Evolutionary conservation across 2,329 filamentous ascomycete genomes (phyloP), one percentile per base, ranked within the genome.

Genomic region (Claviceps monticola): DNA sequence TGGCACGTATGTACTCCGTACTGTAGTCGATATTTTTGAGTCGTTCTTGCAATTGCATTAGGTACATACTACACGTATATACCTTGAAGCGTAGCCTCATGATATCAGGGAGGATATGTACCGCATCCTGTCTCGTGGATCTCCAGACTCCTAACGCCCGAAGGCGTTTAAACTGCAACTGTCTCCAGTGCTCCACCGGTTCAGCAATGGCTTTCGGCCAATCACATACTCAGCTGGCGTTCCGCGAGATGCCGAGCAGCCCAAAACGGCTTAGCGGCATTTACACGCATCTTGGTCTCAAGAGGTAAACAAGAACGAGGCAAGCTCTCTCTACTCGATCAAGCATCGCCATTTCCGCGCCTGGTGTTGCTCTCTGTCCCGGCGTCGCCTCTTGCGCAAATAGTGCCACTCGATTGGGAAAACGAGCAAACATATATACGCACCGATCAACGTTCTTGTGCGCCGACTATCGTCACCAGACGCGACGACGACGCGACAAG

Each of bases 281-380:
- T 8, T 4, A 50, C 38, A 42, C 48, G 37, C 37, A 45, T 48
- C 49, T 23, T 48, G 51, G 23, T 36, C 36, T 51, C 44, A 17
- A 34, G 26, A 55, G 51, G 53, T 57, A 57, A 57, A 57, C 56
- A 57, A 57, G 52, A 34, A 53, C 43, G 48, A 52, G 49, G 46
- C 51, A 51, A 41, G 46, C 48, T 51, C 47, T 26, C 34, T 53
- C 51, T 51, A 52, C 55, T 53, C 43, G 49, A 43, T 50, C 37
- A 49, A 46, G 26, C 14, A 55, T 55, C 49, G 43, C 36, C 46
- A 52, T 46, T 53, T 42, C 36, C 36, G 39, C 49, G 53, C 45
- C 51, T 23, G 39, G 43, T 13, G 38, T 34, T 39, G 38, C 29
- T 26, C 29, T 14, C 38, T 21, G 29, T 34, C 34, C 23, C 48